Evolutionary conservation across 2,329 filamentous ascomycete genomes (phyloP).

Genomic region (Macrophomina pseudophaseolina): DNA sequence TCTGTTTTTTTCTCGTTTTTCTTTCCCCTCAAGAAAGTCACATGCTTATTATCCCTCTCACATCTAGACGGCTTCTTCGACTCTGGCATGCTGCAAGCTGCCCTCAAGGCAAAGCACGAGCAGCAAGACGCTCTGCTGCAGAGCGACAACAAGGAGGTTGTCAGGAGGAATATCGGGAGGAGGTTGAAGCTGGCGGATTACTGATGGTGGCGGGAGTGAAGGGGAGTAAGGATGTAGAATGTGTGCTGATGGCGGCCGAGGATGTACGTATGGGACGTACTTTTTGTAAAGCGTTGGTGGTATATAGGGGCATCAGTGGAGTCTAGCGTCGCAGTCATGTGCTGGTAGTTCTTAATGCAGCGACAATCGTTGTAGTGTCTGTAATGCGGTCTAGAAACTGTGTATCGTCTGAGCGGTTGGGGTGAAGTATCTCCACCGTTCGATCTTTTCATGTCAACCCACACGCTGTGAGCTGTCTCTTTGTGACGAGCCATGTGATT

Average conservation of each 20-base stretch:
- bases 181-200: slow-evolving; percentile 74
- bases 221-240: background rate
- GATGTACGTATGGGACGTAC: too few relatives aligned
- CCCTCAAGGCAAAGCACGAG: slow-evolving; percentile 74
- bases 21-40: slow-evolving; percentile 8
- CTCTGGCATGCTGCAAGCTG: slow-evolving; percentile 89
- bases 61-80: slow-evolving; percentile 91
- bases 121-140: slow-evolving; percentile 50
- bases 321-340: background rate
- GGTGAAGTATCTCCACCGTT: too few relatives aligned
- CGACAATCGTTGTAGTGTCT: too few relatives aligned
- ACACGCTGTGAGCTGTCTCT: too few relatives aligned
- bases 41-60: background rate
- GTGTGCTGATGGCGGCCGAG: too few relatives aligned
- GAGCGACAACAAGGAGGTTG: slow-evolving; percentile 64
- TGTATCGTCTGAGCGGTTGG: too few relatives aligned
- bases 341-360: background rate
- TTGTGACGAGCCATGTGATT: too few relatives aligned
- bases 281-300: background rate
- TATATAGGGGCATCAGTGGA: background rate
- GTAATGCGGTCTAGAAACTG: too few relatives aligned
- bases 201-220: slow-evolving; percentile 40
- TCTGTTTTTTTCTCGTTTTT: background rate
- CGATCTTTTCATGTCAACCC: too few relatives aligned
- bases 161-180: slow-evolving; percentile 74